Evolutionary conservation across 2,329 filamentous ascomycete species (phyloP).

Genomic region (Xylaria polymorpha): DNA sequence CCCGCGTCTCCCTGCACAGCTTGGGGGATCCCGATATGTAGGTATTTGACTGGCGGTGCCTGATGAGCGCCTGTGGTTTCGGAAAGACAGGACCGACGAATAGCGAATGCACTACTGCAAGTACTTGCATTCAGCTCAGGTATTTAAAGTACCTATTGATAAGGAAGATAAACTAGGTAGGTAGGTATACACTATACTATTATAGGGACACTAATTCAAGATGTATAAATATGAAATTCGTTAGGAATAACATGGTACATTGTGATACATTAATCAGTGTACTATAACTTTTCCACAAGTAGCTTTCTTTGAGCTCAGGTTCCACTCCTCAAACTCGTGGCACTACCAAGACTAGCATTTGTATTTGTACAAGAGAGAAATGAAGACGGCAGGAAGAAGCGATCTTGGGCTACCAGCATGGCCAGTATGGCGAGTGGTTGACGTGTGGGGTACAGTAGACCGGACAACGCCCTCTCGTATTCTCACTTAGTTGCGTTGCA

Average conservation of each 20-base stretch:
- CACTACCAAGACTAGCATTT: no score
- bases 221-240: not conserved
- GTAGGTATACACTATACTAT: not conserved
- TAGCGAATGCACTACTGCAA: not conserved
- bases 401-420: not conserved
- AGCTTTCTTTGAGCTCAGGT: not conserved
- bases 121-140: not conserved
- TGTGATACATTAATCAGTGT: not conserved
- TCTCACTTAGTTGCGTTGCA: constrained; percentile 39
- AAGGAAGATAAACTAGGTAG: not conserved
- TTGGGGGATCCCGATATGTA: not conserved
- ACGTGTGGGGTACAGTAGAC: constrained; percentile 23
- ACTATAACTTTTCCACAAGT: not conserved
- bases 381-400: not conserved
- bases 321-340: not conserved
- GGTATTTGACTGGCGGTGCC: no score
- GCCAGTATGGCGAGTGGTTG: constrained; percentile 5
- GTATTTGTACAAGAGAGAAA: not conserved
- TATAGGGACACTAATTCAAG: not conserved
- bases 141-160: not conserved
- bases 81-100: not conserved
- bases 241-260: not conserved
- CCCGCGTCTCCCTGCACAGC: not conserved
- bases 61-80: not conserved
- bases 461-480: constrained; percentile 40